A percentile compares a stretch with the other conserved stretches of the same genome.
These are phyloP conservation scores for Nigrospora sphaerica DNA, from an alignment of 2,329 filamentous ascomycete genomes.

Conservation along the genomic window DNA sequence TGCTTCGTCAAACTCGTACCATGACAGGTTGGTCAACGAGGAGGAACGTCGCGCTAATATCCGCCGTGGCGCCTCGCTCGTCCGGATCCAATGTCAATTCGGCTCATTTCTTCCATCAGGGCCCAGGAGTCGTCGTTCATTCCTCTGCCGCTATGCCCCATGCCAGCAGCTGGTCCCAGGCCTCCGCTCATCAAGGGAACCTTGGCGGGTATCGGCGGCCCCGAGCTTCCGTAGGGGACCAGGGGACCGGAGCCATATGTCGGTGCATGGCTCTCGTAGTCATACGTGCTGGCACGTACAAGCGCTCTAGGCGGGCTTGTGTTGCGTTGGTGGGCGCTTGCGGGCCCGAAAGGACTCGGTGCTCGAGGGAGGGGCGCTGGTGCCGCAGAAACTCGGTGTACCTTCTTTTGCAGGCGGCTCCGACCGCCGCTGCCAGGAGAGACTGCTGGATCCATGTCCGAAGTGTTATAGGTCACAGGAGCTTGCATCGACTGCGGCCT, in stretches of 20 bases:
- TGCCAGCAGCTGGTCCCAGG: slow-evolving; percentile 13
- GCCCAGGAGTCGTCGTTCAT: slow-evolving; percentile 42
- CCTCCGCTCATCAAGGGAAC: slow-evolving; percentile 46
- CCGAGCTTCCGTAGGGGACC: slow-evolving; percentile 22
- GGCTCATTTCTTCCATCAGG: slow-evolving; percentile 64
- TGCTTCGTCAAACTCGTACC: neutral
- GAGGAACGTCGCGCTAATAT: slow-evolving; percentile 10
- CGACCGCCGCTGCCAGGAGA: slow-evolving; percentile 34
- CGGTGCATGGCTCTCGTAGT: slow-evolving; percentile 46
- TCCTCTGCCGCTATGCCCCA: slow-evolving; percentile 21
- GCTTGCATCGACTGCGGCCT: slow-evolving; percentile 42
- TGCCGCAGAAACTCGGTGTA: slow-evolving; percentile 35
- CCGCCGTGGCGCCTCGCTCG: slow-evolving; percentile 41
- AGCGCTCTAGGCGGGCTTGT: slow-evolving; percentile 37
- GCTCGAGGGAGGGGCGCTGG: slow-evolving; percentile 29
- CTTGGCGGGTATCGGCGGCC: slow-evolving; percentile 64
- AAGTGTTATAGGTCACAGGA: slow-evolving; percentile 15
- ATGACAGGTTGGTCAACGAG: neutral
- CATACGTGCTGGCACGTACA: slow-evolving; percentile 42
- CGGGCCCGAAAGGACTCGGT: slow-evolving; percentile 44
- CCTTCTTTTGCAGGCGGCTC: slow-evolving; percentile 60
- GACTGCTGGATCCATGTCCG: slow-evolving; percentile 21
- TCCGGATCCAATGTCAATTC: slow-evolving; percentile 58
- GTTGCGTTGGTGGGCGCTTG: slow-evolving; percentile 43
- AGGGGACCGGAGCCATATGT: slow-evolving; percentile 22